Conservation (phyloP, 768 basidiomycete genomes). For the Lepiota subincarnata region DNA sequence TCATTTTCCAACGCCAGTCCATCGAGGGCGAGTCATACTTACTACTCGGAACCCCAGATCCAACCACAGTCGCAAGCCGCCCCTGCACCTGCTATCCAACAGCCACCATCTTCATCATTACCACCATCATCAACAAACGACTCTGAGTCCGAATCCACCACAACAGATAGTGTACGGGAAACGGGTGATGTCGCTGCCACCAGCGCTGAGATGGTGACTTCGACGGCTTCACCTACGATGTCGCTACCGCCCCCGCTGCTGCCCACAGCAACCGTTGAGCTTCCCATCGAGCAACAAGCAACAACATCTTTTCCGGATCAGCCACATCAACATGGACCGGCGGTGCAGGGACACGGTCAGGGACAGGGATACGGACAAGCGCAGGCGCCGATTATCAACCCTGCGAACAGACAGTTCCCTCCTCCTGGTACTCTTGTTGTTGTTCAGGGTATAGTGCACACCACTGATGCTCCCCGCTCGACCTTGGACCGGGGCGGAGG, state of each 20-base stretch:
- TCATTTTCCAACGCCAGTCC: no score
- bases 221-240: no score
- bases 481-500: background rate
- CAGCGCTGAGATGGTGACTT: background rate
- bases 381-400: constrained; percentile 19
- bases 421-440: constrained; percentile 78
- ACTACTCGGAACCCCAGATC: background rate
- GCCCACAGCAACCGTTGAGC: background rate
- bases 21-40: background rate
- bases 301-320: constrained; percentile 16
- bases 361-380: constrained; percentile 9
- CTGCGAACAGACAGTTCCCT: constrained; percentile 49
- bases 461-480: constrained; percentile 55
- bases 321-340: constrained; percentile 12
- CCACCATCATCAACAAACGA: no score
- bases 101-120: background rate
- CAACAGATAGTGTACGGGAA: background rate
- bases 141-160: background rate
- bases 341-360: no score
- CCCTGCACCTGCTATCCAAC: background rate
- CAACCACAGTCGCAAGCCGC: background rate
- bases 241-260: no score
- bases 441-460: constrained; percentile 80
- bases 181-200: background rate
- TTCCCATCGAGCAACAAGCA: constrained; percentile 10